Evolutionary conservation across 1,284 basidiomycete species (phyloP).

Genomic region (Peniophora sp.): DNA sequence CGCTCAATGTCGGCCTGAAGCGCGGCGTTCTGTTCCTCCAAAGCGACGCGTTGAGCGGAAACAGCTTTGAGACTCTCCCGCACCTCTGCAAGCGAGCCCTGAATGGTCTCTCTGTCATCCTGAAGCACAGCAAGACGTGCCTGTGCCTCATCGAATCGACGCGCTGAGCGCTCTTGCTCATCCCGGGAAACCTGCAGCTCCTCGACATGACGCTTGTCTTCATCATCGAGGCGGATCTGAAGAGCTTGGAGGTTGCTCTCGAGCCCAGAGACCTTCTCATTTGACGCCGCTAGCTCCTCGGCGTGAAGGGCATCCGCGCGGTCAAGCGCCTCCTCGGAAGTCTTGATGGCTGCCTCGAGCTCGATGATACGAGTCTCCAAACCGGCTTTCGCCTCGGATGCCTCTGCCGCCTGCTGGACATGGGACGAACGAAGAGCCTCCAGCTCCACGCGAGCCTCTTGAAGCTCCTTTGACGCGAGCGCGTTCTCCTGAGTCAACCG

Average conservation of each 20-base stretch:
- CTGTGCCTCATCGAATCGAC: slow-evolving; percentile 3
- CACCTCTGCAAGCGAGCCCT: slow-evolving; percentile 34
- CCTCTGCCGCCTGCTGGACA: slow-evolving; percentile 3
- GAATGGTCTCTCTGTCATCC: slow-evolving; percentile 14
- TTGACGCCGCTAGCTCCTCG: slow-evolving; percentile 18
- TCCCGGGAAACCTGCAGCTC: slow-evolving; percentile 15
- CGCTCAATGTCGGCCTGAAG: slow-evolving; percentile 60
- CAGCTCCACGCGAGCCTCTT: slow-evolving; percentile 8
- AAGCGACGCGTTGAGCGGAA: background rate
- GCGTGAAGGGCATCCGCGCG: slow-evolving; percentile 16
- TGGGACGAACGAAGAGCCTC: slow-evolving; percentile 5
- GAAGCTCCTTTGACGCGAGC: slow-evolving; percentile 7
- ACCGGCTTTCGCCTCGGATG: slow-evolving; percentile 1
- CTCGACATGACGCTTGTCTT: slow-evolving; percentile 20
- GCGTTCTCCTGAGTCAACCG: slow-evolving; percentile 12
- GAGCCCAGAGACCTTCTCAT: slow-evolving; percentile 17
- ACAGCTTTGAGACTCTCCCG: slow-evolving; percentile 20
- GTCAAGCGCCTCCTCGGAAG: slow-evolving; percentile 19
- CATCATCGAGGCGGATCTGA: slow-evolving; percentile 18
- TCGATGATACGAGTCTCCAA: background rate
- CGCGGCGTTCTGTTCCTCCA: slow-evolving; percentile 48
- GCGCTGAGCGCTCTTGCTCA: slow-evolving; percentile 1
- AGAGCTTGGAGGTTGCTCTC: slow-evolving; percentile 19
- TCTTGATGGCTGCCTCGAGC: slow-evolving; percentile 6
- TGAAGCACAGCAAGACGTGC: slow-evolving; percentile 16